Base-by-base conservation (phyloP, 495 filamentous ascomycete species). In the Endocarpon pusillum region DNA sequence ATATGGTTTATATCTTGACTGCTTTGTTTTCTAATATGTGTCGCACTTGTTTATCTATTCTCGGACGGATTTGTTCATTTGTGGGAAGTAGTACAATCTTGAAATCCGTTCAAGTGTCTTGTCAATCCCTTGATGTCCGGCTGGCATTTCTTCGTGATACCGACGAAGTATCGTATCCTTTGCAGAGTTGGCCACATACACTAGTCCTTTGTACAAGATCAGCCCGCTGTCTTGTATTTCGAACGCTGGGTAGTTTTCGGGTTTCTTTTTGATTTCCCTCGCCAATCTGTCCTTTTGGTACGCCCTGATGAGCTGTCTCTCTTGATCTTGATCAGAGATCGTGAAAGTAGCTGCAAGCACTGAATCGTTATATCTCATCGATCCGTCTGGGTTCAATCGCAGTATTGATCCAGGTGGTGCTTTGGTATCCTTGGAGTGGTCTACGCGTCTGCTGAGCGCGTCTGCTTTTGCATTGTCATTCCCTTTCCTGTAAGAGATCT, bases 21-120 rank as follows among this genome's bases (percentile, higher is more conserved):
- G 16, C 17, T 27, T 37, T 25, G 19, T 37, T 20, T 19, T 29
- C 19, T 11, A 31, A 37, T 31, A 37, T 2, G 6, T 37, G 30
- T 25, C 19, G 35, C 51, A 58, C 39, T 57, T 57, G 37, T 45
- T 55, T 3, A 43, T 22, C 35, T 60, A 44, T 29, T 45, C 30
- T 24, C 49, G 11, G 21, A 33, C 31, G 30, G 55, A 54, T 32
- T 44, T 21, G n/a, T 35, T 35, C 19, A 58, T 37, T 24, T 39
- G 26, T 1, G 23, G 19, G 28, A 54, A 31, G 15, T 53, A 15
- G 14, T 31, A 17, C 14, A 24, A 32, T 37, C 6, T 4, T 37
- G 8, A 16, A 30, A 37, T n/a, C 15, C 21, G 34, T 30, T 18
- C 11, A 15, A 30, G 14, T 33, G n/a, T 30, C 6, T 30, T 30